Base-by-base conservation (phyloP, 2,329 filamentous ascomycete genomes). In the Thelonectria blattea region DNA sequence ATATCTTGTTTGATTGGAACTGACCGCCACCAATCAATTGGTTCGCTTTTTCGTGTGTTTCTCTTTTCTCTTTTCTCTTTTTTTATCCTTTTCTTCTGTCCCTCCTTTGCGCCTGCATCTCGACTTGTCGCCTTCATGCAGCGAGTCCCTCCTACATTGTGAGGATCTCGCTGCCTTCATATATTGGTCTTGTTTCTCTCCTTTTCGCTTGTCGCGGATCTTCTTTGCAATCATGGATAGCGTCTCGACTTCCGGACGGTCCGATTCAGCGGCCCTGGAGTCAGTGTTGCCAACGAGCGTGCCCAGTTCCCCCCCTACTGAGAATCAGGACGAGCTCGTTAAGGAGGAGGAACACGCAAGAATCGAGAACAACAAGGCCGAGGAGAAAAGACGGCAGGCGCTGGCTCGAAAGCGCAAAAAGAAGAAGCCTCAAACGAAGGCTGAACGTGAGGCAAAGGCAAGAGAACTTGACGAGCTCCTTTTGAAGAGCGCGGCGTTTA, bases 391-490 rank as follows among this genome's bases (percentile, higher is more conserved):
- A 0, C 70, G 67, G 1, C 80, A 83, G 27, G 78, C 78, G 2
- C 52, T 72, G 11, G 52, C 67, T 0, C 65, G 63, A 2, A 84
- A 81, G 63, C 76, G 79, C 6, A 72, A 68, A 47, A 83, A 80
- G 68, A 81, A 80, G 68, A 84, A 81, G 67, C 79, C 80, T 0
- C 74, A 85, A 48, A 83, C 80, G 1, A 82, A 83, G 56, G 74
- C 78, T 1, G 85, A 88, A 63, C 77, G 84, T 1, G 84, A 87
- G 47, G 78, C 77, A 0, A 88, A 88, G 66, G 86, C 85, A 0
- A 80, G 79, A 45, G 83, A 88, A 58, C 75, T 89, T 0, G 85
- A 89, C 24, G 81, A 85, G 50, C 74, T 89, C 2, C 76, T 89
- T 0, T 78, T 78, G 43, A 85, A 88, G 69, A 87, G 84, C 49